phyloP scores from a whole-genome alignment of 108 stramenopile species.

The Cyclotella kingstonii region DNA sequence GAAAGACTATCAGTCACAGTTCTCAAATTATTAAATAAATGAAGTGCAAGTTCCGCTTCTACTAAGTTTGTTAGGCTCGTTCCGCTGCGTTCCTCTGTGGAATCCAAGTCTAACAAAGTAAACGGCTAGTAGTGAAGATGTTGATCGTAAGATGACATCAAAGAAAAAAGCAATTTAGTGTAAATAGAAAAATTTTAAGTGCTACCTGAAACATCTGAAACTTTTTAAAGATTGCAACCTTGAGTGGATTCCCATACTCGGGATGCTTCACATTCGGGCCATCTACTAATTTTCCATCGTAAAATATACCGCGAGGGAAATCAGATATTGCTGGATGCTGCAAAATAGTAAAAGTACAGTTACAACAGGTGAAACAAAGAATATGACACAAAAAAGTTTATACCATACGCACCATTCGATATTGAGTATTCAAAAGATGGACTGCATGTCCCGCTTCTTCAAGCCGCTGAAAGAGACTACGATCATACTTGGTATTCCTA shows the following conservation, averaged over 20 bases:
- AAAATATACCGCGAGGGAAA: conserved; percentile 88
- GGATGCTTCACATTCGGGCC: conserved; percentile 75
- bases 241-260: conserved; percentile 71
- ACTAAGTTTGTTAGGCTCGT: conserved; percentile 74
- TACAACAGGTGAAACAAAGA: background rate
- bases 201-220: conserved; percentile 55
- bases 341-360: background rate
- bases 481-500: conserved; percentile 80
- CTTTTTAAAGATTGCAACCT: conserved; percentile 31
- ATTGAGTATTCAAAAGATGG: conserved; percentile 95
- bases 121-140: conserved; percentile 49
- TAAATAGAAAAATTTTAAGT: conserved; percentile 2
- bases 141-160: background rate
- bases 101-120: conserved; percentile 81
- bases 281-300: conserved; percentile 78
- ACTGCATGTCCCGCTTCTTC: conserved; percentile 91
- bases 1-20: conserved; percentile 53
- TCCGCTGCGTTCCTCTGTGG: conserved; percentile 80
- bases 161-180: background rate
- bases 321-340: conserved; percentile 84
- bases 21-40: conserved; percentile 56
- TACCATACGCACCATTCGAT: conserved; percentile 63
- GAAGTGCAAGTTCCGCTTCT: conserved; percentile 77
- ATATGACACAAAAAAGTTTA: background rate
- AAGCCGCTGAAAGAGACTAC: conserved; percentile 95